Base-by-base conservation (phyloP, 2,329 filamentous ascomycete species). In the Fusarium odoratissimum region DNA sequence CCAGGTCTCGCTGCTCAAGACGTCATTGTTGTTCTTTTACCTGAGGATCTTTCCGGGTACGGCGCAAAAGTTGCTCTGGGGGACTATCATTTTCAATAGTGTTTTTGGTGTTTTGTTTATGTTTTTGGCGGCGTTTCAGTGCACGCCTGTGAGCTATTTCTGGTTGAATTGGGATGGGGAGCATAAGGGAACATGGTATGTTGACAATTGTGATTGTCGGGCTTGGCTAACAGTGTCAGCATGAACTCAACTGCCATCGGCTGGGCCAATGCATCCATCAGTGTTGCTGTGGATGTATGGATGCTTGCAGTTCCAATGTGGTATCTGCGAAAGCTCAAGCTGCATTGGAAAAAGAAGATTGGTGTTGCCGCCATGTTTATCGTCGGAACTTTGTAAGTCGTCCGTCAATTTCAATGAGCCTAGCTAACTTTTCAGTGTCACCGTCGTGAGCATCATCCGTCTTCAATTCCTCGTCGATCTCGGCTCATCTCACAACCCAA, bases 111-210 rank as follows among this genome's bases (percentile, higher is more conserved):
- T 79, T 2, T 60, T 75, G 0, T 85, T 84, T 3, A 41, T 83
- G 1, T 52, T 83, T 3, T 69, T 77, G 5, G 77, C 74, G 8
- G 76, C 82, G 3, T 81, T 84, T 12, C 80, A 85, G 40, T 85
- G 84, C 56, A 77, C 73, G 3, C 84, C 84, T 0, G 75, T 86
- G 2, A 67, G 64, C 8, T 83, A 79, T 42, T 82, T 82, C 63
- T 86, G 84, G 85, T 76, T 69, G 2, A 76, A 77, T 14, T 86
- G 84, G 83, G 82, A 84, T 19, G 81, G 81, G 0, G 76, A 82
- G 23, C 79, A 82, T 7, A 40, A 73, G 1, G 85, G 85, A 4
- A 76, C 55, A 8, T 87, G 86, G 75, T 77, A 60, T 31, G 73
- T 65, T 4, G 12, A 23, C 2, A n/a, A 3, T 3, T 17, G 12